A percentile compares a stretch with the other conserved stretches of the same genome.
Evolutionary conservation across 176 grass and related monocot genomes (phyloP).

Genomic region (Phragmites australis): DNA sequence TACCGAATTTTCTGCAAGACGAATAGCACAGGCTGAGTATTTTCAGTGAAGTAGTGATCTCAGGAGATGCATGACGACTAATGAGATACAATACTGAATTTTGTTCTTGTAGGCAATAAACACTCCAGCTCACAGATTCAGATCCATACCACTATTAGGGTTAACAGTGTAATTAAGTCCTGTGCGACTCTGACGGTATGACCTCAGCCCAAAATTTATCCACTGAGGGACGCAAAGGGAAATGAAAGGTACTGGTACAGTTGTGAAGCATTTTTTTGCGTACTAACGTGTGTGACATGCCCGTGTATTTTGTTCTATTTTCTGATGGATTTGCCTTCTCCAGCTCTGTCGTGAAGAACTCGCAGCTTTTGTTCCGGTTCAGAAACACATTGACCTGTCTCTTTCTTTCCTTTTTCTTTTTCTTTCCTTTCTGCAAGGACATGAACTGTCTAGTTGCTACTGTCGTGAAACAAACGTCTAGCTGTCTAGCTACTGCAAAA

Average conservation of each 20-base stretch:
- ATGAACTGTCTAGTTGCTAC: background rate
- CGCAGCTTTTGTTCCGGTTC: background rate
- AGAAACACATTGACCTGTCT: background rate
- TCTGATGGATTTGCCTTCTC: background rate
- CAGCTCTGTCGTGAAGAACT: background rate
- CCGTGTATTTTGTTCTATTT: background rate
- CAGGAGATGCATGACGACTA: too few species aligned
- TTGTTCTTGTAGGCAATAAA: too few species aligned
- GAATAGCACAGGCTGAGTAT: background rate
- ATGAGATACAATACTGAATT: too few species aligned
- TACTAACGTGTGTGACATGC: too few species aligned
- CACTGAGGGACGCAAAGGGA: background rate
- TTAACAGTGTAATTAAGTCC: background rate
- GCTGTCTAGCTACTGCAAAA: too few species aligned
- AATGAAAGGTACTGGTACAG: background rate
- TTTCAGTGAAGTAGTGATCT: background rate
- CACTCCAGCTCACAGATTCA: background rate
- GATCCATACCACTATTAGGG: background rate
- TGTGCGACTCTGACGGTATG: background rate
- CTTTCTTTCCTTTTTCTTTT: too few species aligned
- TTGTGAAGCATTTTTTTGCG: background rate
- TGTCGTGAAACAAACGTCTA: background rate
- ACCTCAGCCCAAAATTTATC: background rate
- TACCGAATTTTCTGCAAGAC: background rate
- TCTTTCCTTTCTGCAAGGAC: background rate